Conservation (phyloP, 345 rosid species). For the Anacardium occidentale region DNA sequence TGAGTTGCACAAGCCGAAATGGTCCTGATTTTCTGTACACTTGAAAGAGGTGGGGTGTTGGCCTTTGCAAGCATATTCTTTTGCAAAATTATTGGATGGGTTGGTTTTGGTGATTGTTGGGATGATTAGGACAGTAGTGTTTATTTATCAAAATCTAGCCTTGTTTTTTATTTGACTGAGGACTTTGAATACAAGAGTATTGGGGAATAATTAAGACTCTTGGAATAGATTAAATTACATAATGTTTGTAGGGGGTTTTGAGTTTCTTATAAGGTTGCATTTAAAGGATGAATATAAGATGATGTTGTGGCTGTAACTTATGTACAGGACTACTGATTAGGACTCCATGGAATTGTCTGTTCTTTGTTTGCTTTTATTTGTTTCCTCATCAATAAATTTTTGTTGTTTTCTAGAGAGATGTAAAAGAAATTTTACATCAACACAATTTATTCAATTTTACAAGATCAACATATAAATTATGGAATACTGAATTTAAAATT, state of each 20-base stretch:
- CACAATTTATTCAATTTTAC: no score
- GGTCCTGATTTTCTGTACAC: constrained; percentile 1
- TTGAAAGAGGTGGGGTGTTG: constrained; percentile 17
- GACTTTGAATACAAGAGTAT: constrained; percentile 15
- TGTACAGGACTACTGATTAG: constrained; percentile 29
- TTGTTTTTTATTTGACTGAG: constrained; percentile 25
- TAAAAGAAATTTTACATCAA: no score
- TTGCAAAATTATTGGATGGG: constrained; percentile 28
- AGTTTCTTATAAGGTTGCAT: constrained; percentile 20
- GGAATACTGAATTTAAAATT: no score
- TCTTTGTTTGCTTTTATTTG: not conserved
- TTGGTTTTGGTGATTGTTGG: constrained; percentile 23
- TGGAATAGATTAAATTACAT: constrained; percentile 13
- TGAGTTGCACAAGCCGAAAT: constrained; percentile 9
- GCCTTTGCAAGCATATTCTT: constrained; percentile 31
- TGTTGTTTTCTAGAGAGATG: no score
- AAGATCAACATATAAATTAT: no score
- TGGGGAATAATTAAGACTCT: constrained; percentile 27
- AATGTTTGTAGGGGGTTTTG: constrained; percentile 39
- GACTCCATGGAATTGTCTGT: constrained; percentile 10
- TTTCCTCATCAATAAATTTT: not conserved
- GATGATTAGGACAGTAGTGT: constrained; percentile 6
- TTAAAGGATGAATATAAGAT: constrained; percentile 32
- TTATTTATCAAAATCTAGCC: constrained; percentile 14
- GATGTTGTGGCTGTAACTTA: constrained; percentile 34